Conservation (phyloP, 2,329 filamentous ascomycete genomes). For the Nemania serpens region DNA sequence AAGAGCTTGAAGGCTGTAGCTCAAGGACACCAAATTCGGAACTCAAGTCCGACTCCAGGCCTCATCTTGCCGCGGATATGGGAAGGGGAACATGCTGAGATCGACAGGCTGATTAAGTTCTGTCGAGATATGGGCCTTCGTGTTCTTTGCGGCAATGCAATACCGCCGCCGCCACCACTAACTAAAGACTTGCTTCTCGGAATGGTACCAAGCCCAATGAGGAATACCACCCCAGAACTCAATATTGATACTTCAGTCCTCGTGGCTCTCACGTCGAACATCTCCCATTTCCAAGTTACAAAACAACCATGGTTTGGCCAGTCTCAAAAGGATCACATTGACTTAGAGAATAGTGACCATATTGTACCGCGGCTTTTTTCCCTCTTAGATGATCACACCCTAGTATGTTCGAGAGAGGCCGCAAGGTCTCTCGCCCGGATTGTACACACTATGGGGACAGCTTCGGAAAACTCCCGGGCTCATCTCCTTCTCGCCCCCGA, state of each 20-base stretch:
- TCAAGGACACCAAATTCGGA: constrained; percentile 38
- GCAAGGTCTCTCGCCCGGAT: constrained; percentile 70
- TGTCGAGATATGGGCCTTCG: constrained; percentile 37
- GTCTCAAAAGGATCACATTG: constrained; percentile 67
- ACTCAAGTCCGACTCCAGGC: constrained; percentile 30
- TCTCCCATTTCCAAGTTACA: constrained; percentile 59
- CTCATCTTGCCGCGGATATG: constrained; percentile 39
- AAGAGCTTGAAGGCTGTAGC: constrained; percentile 34
- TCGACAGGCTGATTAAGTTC: constrained; percentile 36
- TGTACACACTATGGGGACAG: constrained; percentile 65
- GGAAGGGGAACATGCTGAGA: constrained; percentile 32
- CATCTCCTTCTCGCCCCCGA: constrained; percentile 57
- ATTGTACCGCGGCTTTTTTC: constrained; percentile 67
- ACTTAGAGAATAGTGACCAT: constrained; percentile 64
- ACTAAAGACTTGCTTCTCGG: constrained; percentile 30
- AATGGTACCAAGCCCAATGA: constrained; percentile 39
- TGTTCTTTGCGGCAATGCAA: constrained; percentile 32
- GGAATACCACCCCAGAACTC: constrained; percentile 41
- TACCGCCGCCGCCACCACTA: constrained; percentile 31
- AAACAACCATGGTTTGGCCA: constrained; percentile 53
- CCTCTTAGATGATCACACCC: constrained; percentile 56
- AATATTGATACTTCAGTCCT: constrained; percentile 73
- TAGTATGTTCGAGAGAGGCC: constrained; percentile 71
- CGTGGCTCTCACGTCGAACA: constrained; percentile 73
- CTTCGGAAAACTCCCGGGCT: constrained; percentile 63